Conservation (phyloP, 352 stramenopile genomes). For the Peronosclerospora sorghi region DNA sequence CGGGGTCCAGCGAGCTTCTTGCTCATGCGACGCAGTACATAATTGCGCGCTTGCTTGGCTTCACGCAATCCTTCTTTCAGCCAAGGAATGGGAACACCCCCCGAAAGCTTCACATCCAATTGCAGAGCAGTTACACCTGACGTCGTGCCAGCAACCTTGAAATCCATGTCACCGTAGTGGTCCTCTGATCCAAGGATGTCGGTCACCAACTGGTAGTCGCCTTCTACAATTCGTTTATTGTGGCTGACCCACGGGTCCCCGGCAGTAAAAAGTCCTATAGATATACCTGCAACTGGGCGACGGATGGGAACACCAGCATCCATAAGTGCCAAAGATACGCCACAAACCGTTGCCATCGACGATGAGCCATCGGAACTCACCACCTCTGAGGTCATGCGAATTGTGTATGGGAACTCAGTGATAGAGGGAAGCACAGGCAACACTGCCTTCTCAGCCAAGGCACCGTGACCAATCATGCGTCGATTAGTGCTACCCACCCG, state of each 20-base stretch:
- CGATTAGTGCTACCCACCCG: slow-evolving; percentile 74
- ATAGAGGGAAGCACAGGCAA: slow-evolving; percentile 86
- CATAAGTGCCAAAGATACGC: slow-evolving; percentile 93
- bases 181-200: slow-evolving; percentile 97
- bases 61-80: slow-evolving; percentile 80
- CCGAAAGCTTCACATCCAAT: slow-evolving; percentile 92
- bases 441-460: slow-evolving; percentile 94
- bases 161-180: slow-evolving; percentile 97
- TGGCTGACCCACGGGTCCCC: slow-evolving; percentile 45
- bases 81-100: slow-evolving; percentile 75
- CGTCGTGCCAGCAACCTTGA: slow-evolving; percentile 91
- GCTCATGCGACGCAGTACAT: slow-evolving; percentile 84
- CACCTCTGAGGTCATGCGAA: slow-evolving; percentile 94
- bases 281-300: slow-evolving; percentile 90
- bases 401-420: slow-evolving; percentile 92
- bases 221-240: slow-evolving; percentile 42
- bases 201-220: slow-evolving; percentile 87
- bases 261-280: slow-evolving; percentile 84
- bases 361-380: slow-evolving; percentile 91
- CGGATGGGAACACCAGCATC: slow-evolving; percentile 94
- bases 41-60: slow-evolving; percentile 65
- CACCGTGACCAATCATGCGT: slow-evolving; percentile 94
- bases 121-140: slow-evolving; percentile 92
- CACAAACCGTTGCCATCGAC: slow-evolving; percentile 96
- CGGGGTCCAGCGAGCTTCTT: slow-evolving; percentile 49